These are phyloP conservation scores for Neoarthrinium moseri DNA, from an alignment of 2,329 filamentous ascomycete genomes.

Conservation along the genomic window DNA sequence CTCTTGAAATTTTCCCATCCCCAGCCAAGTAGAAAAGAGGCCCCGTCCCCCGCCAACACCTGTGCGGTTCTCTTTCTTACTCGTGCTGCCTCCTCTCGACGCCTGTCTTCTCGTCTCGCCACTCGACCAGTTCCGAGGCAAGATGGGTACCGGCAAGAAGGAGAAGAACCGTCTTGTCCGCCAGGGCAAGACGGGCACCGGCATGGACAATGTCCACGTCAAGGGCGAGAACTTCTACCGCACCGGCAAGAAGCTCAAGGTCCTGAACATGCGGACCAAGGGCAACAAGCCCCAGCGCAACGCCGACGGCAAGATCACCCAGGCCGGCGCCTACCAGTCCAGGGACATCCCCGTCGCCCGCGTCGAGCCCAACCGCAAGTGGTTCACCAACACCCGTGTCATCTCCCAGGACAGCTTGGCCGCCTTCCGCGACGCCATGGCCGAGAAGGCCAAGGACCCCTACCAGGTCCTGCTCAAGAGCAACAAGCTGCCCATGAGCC, in stretches of 20 bases:
- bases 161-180: constrained; percentile 79
- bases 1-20: constrained; percentile 6
- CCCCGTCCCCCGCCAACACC: not conserved
- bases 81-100: not conserved
- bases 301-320: constrained; percentile 77
- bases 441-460: constrained; percentile 84
- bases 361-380: constrained; percentile 94
- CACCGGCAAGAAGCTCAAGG: constrained; percentile 80
- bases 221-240: constrained; percentile 99
- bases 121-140: constrained; percentile 21
- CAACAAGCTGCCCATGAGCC: constrained; percentile 94
- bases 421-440: constrained; percentile 88
- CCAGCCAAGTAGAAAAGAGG: too few species aligned
- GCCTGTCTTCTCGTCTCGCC: not conserved
- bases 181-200: constrained; percentile 81
- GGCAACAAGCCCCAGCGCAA: constrained; percentile 76
- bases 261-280: constrained; percentile 86
- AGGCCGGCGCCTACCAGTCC: constrained; percentile 82
- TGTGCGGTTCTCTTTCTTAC: not conserved
- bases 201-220: constrained; percentile 84
- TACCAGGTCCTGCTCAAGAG: constrained; percentile 94
- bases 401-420: constrained; percentile 87
- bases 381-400: constrained; percentile 91
- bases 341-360: constrained; percentile 78
- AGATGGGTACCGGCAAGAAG: constrained; percentile 90